Evolutionary conservation across 768 basidiomycete species (phyloP).

Genomic region (Lactifluus rugatus): DNA sequence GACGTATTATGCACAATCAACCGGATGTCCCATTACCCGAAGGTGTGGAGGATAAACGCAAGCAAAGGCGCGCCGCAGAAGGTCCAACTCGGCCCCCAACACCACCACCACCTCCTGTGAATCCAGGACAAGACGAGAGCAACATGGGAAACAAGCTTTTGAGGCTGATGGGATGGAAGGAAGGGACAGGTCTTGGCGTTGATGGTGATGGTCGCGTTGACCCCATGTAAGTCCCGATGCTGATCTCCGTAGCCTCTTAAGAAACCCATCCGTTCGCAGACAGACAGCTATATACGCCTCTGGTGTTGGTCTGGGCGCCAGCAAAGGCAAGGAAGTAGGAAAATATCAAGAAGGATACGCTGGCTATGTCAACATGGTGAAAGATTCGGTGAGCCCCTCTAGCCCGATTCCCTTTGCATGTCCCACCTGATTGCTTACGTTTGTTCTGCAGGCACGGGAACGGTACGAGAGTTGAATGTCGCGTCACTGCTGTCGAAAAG

Average conservation of each 20-base stretch:
- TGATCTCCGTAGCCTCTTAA: not conserved
- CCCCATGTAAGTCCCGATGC: constrained; percentile 55
- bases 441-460: constrained; percentile 20
- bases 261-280: constrained; percentile 29
- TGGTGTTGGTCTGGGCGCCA: constrained; percentile 86
- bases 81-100: constrained; percentile 52
- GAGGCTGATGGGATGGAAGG: constrained; percentile 98
- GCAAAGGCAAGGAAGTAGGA: constrained; percentile 76
- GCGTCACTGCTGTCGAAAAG: not conserved
- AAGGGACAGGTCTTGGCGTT: constrained; percentile 78
- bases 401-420: not conserved
- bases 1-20: constrained; percentile 85
- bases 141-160: constrained; percentile 90
- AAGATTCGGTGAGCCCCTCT: constrained; percentile 47
- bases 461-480: constrained; percentile 18
- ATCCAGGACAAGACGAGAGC: constrained; percentile 68
- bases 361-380: constrained; percentile 63
- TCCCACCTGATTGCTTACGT: not conserved
- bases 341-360: constrained; percentile 60
- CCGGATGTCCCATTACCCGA: constrained; percentile 69
- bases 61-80: constrained; percentile 43
- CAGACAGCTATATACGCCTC: constrained; percentile 79
- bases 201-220: constrained; percentile 79
- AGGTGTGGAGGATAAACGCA: constrained; percentile 34
- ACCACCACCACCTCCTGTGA: constrained; percentile 52